Evolutionary conservation across 1,284 basidiomycete species (phyloP), one percentile per base, ranked within the genome.

Genomic region (Heliocybe sulcata): DNA sequence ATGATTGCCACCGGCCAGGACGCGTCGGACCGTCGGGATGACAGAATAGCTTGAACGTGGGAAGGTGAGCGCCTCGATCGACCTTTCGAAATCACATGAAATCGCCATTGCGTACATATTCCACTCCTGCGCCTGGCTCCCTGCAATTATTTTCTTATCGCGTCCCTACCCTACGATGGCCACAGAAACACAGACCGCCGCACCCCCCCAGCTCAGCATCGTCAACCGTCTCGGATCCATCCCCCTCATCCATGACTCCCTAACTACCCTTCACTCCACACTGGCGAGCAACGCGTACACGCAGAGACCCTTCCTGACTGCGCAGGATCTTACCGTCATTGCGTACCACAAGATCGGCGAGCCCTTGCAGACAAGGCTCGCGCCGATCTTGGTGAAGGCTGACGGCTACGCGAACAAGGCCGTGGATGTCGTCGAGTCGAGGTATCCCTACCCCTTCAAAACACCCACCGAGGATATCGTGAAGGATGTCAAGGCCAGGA

Each of bases 391-490:
- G 60, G 69, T 73, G 38, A 76, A 78, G 52, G 85, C 80, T 6
- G 82, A 91, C 62, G 78, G 69, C 23, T 73, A 72, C 56, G 88
- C 85, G 19, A 88, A 89, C 76, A 83, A 81, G 71, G 85, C 80
- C 23, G 75, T 90, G 51, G 87, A 91, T 63, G 80, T 67, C n/a
- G 83, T 90, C 53, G 77, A 90, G 71, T 74, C 77, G 52, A 78
- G 80, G 47, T 88, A 83, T 65, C 89, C 88, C 11, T 87, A 85
- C 65, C 81, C 87, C 3, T 90, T 91, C 77, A 74, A 81, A 58
- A 80, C 80, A 10, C 81, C 81, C 59, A 82, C 87, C 1, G 84
- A 86, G 62, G 86, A 90, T 8, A 79, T 91, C 26, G 73, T 74
- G 29, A 75, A 71, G n/a, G 80, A 79, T 58, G 73, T 89, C 45